phyloP scores from a whole-genome alignment of 2,329 filamentous ascomycete species.

The Microcyclospora tardicrescens region DNA sequence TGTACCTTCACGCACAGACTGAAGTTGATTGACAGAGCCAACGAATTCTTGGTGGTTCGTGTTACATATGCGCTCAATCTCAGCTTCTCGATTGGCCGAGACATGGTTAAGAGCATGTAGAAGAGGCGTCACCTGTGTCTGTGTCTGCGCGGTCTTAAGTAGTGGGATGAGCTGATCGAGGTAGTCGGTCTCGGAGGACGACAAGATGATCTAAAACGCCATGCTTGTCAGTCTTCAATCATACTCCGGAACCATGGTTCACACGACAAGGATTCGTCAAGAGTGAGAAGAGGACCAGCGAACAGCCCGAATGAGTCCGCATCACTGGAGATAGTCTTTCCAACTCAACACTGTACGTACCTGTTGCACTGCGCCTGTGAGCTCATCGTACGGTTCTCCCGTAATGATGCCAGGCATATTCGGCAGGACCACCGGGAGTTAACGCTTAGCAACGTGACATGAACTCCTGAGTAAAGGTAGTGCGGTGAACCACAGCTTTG shows the following conservation, averaged over 20 bases:
- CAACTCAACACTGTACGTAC: conserved; percentile 19
- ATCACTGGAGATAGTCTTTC: no score
- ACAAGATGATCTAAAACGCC: conserved; percentile 67
- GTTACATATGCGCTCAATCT: conserved; percentile 89
- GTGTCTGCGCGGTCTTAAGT: conserved; percentile 73
- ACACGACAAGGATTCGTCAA: no score
- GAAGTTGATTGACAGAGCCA: conserved; percentile 83
- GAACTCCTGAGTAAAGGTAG: no score
- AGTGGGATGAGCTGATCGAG: conserved; percentile 91
- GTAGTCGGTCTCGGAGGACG: conserved; percentile 83
- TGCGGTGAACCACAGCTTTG: no score
- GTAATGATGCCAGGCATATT: conserved; percentile 26
- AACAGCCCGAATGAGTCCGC: no score
- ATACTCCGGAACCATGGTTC: no score
- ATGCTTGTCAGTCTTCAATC: conserved; percentile 10
- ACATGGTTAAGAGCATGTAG: conserved; percentile 69
- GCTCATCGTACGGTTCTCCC: conserved; percentile 33
- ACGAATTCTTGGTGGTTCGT: conserved; percentile 97
- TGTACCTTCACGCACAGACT: conserved; percentile 80
- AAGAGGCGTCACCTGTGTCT: conserved; percentile 51
- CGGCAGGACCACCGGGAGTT: background rate
- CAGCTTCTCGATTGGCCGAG: conserved; percentile 71
- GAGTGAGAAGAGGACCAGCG: background rate
- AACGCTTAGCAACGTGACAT: no score
- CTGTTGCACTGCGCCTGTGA: conserved; percentile 37